Base-by-base conservation (phyloP, 306 rosid species). In the Datisca glomerata region DNA sequence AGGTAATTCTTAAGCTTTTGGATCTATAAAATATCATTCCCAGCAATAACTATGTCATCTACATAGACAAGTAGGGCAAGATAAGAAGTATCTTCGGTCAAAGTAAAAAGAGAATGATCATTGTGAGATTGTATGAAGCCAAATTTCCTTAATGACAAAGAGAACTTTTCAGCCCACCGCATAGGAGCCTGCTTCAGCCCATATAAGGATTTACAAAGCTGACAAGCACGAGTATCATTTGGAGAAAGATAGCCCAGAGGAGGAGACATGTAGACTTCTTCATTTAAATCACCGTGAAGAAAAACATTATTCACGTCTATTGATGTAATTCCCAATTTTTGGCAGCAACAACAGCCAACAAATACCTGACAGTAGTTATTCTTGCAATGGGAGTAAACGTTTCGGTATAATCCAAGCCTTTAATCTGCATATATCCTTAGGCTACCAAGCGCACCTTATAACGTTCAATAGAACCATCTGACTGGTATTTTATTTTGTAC, bases 241-340 rank as follows among this genome's bases (percentile, higher is more conserved):
- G 15, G 2, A 13, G 34, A 27, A 27, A 27, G 32, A 27, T 27
- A 27, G 1, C 32, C 1, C 1, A 3, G 50, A 43, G 2, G n/a
- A 27, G 3, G 47, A 12, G 21, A 55, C 20, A n/a, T n/a, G 10
- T 31, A 43, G 1, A 43, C 11, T 7, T 31, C 28, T 28, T 41
- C 42, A 5, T 58, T 9, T 0, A 31, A 21, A 15, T 41, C 37
- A 6, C 43, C 44, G 16, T 25, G 37, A 6, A 58, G 12, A 9
- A n/a, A n/a, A n/a, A n/a, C n/a, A n/a, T n/a, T n/a, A n/a, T n/a
- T n/a, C n/a, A n/a, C n/a, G n/a, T n/a, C 46, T 18, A 59, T 12
- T 49, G 50, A 16, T 58, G 36, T 2, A 58, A 24, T 21, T 21
- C 23, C 24, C 11, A 58, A 12, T 16, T 16, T 19, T 41, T 29